Base-by-base conservation (phyloP, 2,329 filamentous ascomycete species). In the Sarocladium strictum region DNA sequence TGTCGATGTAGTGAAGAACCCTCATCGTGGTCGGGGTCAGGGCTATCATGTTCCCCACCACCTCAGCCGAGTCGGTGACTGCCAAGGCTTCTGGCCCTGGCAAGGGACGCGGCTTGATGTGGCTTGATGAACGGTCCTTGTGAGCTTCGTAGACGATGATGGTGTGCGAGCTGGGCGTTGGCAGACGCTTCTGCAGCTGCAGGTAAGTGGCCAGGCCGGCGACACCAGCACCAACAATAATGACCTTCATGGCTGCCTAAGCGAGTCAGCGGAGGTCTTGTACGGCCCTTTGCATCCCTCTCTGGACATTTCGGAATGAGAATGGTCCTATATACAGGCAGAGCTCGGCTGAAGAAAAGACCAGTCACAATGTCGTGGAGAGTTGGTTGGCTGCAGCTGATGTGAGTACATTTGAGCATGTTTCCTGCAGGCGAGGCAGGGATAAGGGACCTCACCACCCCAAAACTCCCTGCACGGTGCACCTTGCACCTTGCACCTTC, bases 81-180 rank as follows among this genome's bases (percentile, higher is more conserved):
- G 32, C 32, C 32, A 33, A 33, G 32, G 32, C 32, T 33, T 9
- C 32, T 9, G 32, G 32, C 15, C 32, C 15, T n/a, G n/a, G n/a
- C n/a, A n/a, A n/a, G n/a, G 15, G 32, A 33, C 32, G 9, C 32
- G 32, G 32, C 32, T 9, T 33, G 9, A 9, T 9, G 32, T 9
- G 32, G 15, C 32, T 33, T 33, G 32, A 15, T 15, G 32, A 33
- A 9, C 32, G 32, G 15, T 33, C 32, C 9, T 60, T 52, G 52
- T 65, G 58, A 6, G 62, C 60, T 23, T 65, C 63, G 21, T 63
- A 64, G 21, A 65, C 63, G 10, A 57, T 63, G 45, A 65, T 60
- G 33, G 54, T 54, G 38, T 58, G 58, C 3, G 52, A 24, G 1
- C 27, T 19, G 21, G 17, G 29, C 19, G 49, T 50, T 14, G 59